These are phyloP conservation scores for Gremmenia infestans DNA, from an alignment of 2,329 filamentous ascomycete species.

Conservation along the genomic window DNA sequence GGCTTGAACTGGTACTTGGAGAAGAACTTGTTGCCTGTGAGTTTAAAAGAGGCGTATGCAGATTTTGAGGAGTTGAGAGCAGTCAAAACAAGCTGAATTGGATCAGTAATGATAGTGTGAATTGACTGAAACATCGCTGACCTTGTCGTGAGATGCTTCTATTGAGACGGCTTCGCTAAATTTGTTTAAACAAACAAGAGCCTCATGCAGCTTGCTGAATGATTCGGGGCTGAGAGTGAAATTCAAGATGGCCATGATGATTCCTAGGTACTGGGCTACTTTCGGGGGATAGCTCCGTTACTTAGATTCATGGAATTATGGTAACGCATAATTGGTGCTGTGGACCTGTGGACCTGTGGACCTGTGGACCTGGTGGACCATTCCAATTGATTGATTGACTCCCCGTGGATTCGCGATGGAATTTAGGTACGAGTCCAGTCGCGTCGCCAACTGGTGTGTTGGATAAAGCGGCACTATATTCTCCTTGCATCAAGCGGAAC, in stretches of 20 bases:
- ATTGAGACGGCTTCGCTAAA: slow-evolving; percentile 76
- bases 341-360: no score
- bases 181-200: slow-evolving; percentile 68
- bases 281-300: background rate
- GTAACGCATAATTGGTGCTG: background rate
- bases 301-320: background rate
- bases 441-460: no score
- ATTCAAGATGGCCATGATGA: slow-evolving; percentile 55
- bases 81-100: slow-evolving; percentile 60
- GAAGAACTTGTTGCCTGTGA: slow-evolving; percentile 66
- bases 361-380: no score
- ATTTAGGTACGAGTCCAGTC: no score
- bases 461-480: no score
- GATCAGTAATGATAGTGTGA: slow-evolving; percentile 9
- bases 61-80: slow-evolving; percentile 77
- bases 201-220: slow-evolving; percentile 65
- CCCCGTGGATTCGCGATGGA: no score
- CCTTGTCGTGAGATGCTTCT: slow-evolving; percentile 40
- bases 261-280: background rate
- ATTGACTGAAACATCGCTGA: slow-evolving; percentile 3
- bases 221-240: slow-evolving; percentile 73
- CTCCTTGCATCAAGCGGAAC: no score
- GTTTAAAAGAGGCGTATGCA: slow-evolving; percentile 68
- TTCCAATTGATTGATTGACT: no score
- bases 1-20: slow-evolving; percentile 64